Evolutionary conservation across 495 filamentous ascomycete genomes (phyloP), one percentile per base, ranked within the genome.

Genomic region (Lasiosphaeria ovina): DNA sequence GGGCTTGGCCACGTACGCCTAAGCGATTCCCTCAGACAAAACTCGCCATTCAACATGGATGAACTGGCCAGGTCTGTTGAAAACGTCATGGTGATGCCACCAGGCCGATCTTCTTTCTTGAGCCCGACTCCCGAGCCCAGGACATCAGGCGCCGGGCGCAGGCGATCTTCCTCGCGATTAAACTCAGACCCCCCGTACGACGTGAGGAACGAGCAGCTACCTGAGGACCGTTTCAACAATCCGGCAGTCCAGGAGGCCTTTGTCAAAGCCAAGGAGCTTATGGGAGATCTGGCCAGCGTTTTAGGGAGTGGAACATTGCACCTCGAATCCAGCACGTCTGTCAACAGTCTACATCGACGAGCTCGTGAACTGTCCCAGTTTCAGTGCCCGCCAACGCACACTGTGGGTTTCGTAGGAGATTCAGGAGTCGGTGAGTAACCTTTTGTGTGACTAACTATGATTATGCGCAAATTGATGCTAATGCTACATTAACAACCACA

Each of bases 381-480:
- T 56, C 63, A 72, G 42, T 73, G 68, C 36, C 69, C 69, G 8
- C 66, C 74, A 11, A 70, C 64, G 17, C 70, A 74, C 33, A 71
- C 58, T 24, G 74, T 79, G 8, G 76, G 73, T 1, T 66, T 79
- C 24, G 72, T 79, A 7, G 76, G 76, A 11, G 76, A 74, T 59
- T 73, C 74, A 7, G 75, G 73, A 16, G 75, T 68, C 57, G 69
- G 72, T 74, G 64, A 11, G 65, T 24, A 38, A 1, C 17, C 10
- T 8, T 7, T 10, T 6, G 14, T 24, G 2, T 51, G 3, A 34
- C 47, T 16, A 12, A 31, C 16, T 3, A 32, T 7, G 14, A 49
- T 14, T n/a, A n/a, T n/a, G n/a, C 36, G 36, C 11, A 11, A 6
- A 40, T 40, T 12, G 3, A 44, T n/a, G 2, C 6, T 55, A 14